Base-by-base conservation (phyloP, 2,329 filamentous ascomycete genomes). In the Lasiodiplodia gonubiensis region DNA sequence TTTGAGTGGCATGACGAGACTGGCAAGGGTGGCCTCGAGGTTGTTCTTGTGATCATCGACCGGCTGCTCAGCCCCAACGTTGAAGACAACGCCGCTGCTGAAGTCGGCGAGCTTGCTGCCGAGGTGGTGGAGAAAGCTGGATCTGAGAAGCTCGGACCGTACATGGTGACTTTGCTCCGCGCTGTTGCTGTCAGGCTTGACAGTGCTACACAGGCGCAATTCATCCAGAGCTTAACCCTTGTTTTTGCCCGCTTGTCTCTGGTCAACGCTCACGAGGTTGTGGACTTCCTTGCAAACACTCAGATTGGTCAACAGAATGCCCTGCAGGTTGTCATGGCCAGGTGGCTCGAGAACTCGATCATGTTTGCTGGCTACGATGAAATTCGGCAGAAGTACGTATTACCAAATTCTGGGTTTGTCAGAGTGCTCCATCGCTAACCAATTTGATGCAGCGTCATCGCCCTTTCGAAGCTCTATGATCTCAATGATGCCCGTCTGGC, bases 351-450 rank as follows among this genome's bases (percentile, higher is more conserved):
- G 81, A 97, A 98, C 79, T 97, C 93, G 4, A 88, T 97, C 79
- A 97, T 91, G 79, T 99, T 99, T 80, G 93, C 93, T n/a, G 95
- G 95, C 14, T 99, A 97, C 73, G 94, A 98, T 74, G 94, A 97
- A 79, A 98, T 98, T 73, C 88, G 94, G 72, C 93, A 97, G 79
- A 99, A 98, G 92, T 94, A 83, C 79, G 89, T 83, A n/a, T 37
- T 18, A 2, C 25, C 8, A 21, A 4, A 39, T 30, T 46, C 52
- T 27, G 14, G 18, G 23, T 49, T 64, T 69, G 35, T n/a, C 18
- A 14, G 48, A 11, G 53, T 42, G 23, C 35, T n/a, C 39, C 53
- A 64, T 54, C 69, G 65, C 72, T 76, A 57, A 76, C 60, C 49
- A 12, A 14, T 49, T 51, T 37, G 6, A 42, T 52, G 7, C 72